These are phyloP conservation scores for Thermomucor indicae-seudaticae DNA, from an alignment of 371 early-diverging fungal species.

Conservation along the genomic window DNA sequence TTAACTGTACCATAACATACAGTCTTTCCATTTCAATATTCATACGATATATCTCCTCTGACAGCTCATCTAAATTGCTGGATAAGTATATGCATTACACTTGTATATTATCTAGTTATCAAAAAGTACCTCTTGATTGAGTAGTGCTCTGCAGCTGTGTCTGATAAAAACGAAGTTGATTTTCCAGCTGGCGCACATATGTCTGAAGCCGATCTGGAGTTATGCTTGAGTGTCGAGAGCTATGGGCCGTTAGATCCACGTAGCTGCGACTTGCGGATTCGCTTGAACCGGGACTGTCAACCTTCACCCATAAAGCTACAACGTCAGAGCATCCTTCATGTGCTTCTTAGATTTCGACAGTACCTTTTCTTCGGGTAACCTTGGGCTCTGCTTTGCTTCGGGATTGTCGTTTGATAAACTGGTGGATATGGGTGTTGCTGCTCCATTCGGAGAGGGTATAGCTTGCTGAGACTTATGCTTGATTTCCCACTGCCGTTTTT, in stretches of 20 bases:
- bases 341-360: too few species aligned
- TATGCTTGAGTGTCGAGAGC: too few species aligned
- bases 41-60: slow-evolving; percentile 67
- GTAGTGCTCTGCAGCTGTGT: slow-evolving; percentile 61
- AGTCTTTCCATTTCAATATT: slow-evolving; percentile 59
- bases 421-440: too few species aligned
- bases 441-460: too few species aligned
- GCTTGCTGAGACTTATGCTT: slow-evolving; percentile 17
- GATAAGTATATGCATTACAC: slow-evolving; percentile 6
- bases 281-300: not conserved
- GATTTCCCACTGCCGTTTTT: slow-evolving; percentile 29
- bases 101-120: not conserved
- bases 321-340: too few species aligned
- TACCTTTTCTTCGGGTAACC: too few species aligned
- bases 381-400: slow-evolving; percentile 1
- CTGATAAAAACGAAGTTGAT: slow-evolving; percentile 65
- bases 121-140: slow-evolving; percentile 52
- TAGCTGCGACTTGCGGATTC: too few species aligned
- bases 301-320: not conserved
- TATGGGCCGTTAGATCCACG: too few species aligned
- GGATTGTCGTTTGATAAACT: not conserved
- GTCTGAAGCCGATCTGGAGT: slow-evolving; percentile 60
- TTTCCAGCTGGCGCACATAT: slow-evolving; percentile 60
- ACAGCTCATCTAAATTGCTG: slow-evolving; percentile 58
- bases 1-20: slow-evolving; percentile 27